A percentile compares a stretch with the other conserved stretches of the same genome.
These are phyloP conservation scores for Lipomyces yamadae DNA, from an alignment of 805 yeast species.

Conservation along the genomic window DNA sequence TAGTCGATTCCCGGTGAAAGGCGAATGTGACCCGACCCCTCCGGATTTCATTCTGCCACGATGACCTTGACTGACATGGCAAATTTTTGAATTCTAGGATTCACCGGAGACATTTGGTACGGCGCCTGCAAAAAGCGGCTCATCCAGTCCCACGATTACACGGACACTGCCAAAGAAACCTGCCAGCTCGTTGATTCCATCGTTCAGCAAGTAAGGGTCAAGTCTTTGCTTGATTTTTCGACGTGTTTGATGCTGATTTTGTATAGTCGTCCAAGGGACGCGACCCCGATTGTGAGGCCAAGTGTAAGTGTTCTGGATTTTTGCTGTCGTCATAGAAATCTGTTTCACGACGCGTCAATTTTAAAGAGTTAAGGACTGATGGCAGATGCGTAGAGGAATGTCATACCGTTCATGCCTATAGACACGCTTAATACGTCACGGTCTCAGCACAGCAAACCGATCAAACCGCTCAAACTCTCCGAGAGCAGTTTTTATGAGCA, in stretches of 20 bases:
- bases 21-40: not conserved
- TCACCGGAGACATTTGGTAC: not conserved
- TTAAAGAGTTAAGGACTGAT: not conserved
- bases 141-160: conserved; percentile 1
- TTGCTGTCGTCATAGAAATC: not conserved
- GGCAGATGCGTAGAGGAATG: not conserved
- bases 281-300: conserved; percentile 10
- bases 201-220: not conserved
- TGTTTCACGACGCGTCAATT: not conserved
- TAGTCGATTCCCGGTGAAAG: not conserved
- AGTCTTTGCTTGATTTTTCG: not conserved
- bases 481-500: not conserved
- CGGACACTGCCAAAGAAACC: not conserved
- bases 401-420: conserved; percentile 3
- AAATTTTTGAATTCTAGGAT: not conserved
- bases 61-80: not conserved
- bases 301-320: conserved; percentile 3
- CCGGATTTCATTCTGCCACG: not conserved
- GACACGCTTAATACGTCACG: conserved; percentile 8
- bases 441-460: conserved; percentile 5
- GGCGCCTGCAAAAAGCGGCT: not conserved
- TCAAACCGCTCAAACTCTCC: not conserved
- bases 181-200: not conserved
- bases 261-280: conserved; percentile 9
- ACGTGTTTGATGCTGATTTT: not conserved